Conservation (phyloP, 2,329 filamentous ascomycete species). For the Penicillium hordei region DNA sequence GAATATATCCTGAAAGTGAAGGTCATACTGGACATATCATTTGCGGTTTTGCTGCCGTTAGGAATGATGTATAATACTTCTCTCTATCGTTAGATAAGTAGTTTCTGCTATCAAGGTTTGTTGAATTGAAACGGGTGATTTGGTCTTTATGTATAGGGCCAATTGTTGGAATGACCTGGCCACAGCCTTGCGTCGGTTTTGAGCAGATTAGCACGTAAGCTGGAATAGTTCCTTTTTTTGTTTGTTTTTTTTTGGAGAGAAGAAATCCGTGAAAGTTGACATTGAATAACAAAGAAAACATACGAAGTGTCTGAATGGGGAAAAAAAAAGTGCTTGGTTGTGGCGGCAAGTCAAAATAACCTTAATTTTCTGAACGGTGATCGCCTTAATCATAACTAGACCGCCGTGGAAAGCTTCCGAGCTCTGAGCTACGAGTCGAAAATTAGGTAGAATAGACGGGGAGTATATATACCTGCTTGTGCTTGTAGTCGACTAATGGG, state of each 20-base stretch:
- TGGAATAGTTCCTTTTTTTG: background rate
- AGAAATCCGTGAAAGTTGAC: background rate
- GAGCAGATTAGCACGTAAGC: conserved; percentile 3
- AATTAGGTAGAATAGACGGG: background rate
- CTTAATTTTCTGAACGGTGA: background rate
- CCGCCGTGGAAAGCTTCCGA: background rate
- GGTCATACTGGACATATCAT: background rate
- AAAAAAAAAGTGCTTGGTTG: background rate
- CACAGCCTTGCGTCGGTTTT: background rate
- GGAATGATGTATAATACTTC: too few relatives aligned
- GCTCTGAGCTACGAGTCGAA: background rate
- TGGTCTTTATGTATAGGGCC: background rate
- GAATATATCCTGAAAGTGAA: background rate
- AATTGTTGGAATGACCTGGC: background rate
- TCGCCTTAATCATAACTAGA: background rate
- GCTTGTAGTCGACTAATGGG: background rate
- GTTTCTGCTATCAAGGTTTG: background rate
- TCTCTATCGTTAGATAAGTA: background rate
- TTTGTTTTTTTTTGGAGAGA: background rate
- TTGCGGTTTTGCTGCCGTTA: background rate
- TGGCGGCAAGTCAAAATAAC: background rate
- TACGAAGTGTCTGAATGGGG: too few relatives aligned
- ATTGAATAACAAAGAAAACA: background rate
- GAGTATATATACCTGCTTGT: background rate
- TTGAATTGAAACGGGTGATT: background rate